Base-by-base conservation (phyloP, 176 grass and related monocot genomes). In the Typha latifolia region DNA sequence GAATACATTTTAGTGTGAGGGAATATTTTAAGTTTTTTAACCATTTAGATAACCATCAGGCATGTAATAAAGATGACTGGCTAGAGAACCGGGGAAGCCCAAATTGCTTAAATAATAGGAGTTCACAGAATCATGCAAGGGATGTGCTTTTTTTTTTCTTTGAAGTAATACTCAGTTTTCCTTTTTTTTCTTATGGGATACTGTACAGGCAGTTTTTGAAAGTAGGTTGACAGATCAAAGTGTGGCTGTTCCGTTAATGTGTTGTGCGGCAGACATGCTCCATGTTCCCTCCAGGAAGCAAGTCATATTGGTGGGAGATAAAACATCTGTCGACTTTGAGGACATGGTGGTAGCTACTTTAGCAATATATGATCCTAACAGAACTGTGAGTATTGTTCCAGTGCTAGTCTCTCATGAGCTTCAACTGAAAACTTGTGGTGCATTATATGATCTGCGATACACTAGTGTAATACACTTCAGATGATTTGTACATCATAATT, bases 191-290 rank as follows among this genome's bases (percentile, higher is more conserved):
- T 12, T 47, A 16, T 19, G 14, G 47, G n/a, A 8, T 5, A n/a
- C 14, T 68, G 0, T 61, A 8, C 76, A 97, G 93, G 93, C 78
- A 1, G 88, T 97, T 14, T 97, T 97, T 4, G 83, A 92, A 61
- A 69, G 57, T 8, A 86, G 88, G 59, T 70, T 97, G 56, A 86
- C 69, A 4, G 78, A 89, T 34, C 93, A 91, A 72, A 84, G 93
- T 56, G 84, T 92, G 72, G 93, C 93, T 16, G 48, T 92, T 62
- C 93, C 93, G 31, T 82, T 97, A 20, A 97, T 97, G 93, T 97
- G 93, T 23, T 91, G 85, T 49, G 88, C 85, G 26, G 85, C 81
- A 47, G 83, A 97, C 66, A 97, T 97, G 93, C 63, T 91, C 6
- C 67, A 62, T 64, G 72, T 84, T 50, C 83, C 83, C 0, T 97